Conservation (phyloP, 768 basidiomycete species). For the Flagelloscypha sp. region DNA sequence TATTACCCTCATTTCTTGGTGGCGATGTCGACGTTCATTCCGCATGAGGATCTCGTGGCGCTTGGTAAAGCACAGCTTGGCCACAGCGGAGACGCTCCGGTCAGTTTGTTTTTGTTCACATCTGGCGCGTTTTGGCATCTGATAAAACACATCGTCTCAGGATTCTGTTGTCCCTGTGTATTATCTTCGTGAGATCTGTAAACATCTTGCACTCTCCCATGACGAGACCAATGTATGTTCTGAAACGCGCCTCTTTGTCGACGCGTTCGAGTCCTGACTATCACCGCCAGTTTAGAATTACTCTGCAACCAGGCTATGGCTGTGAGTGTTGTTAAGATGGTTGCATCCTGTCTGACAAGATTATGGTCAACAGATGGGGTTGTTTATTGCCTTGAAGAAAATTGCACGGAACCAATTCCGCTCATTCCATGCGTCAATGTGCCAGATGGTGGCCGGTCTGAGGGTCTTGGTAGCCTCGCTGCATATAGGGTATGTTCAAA, state of each 20-base stretch:
- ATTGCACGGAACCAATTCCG: constrained; percentile 27
- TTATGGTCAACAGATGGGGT: constrained; percentile 27
- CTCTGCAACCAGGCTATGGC: constrained; percentile 25
- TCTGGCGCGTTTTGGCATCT: too few relatives aligned
- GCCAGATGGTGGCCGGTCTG: constrained; percentile 31
- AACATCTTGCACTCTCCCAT: constrained; percentile 24
- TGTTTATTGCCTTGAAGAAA: constrained; percentile 38
- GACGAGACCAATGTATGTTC: constrained; percentile 25
- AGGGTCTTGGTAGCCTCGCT: constrained; percentile 40
- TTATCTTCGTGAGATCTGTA: constrained; percentile 27
- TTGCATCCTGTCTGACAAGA: constrained; percentile 3
- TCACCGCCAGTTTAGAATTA: constrained; percentile 33
- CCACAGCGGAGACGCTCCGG: too few relatives aligned
- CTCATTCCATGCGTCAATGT: constrained; percentile 21
- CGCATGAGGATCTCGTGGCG: too few relatives aligned
- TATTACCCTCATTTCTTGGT: too few relatives aligned
- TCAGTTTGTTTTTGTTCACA: too few relatives aligned
- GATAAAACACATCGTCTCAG: too few relatives aligned
- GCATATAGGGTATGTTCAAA: constrained; percentile 39
- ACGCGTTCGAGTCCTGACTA: not conserved
- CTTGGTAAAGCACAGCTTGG: too few relatives aligned
- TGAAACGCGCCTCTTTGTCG: constrained; percentile 3
- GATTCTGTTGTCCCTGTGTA: too few relatives aligned
- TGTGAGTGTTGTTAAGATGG: constrained; percentile 24
- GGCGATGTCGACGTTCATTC: too few relatives aligned